Conservation (phyloP, 177 flowering plant species). For the Vitis hybrid region DNA sequence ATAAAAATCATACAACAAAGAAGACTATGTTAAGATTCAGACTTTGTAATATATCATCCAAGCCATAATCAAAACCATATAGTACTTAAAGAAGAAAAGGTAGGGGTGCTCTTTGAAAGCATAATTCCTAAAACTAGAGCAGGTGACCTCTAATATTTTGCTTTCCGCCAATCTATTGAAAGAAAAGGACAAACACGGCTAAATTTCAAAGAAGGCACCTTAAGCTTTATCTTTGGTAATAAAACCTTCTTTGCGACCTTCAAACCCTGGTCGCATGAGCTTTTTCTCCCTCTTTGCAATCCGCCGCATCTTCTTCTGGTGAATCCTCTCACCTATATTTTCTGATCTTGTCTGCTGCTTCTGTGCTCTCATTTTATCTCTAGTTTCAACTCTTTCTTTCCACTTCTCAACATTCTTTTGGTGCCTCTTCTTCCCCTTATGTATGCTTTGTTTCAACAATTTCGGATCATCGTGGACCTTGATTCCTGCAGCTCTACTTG, state of each 20-base stretch:
- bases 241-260: constrained; percentile 78
- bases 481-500: constrained; percentile 67
- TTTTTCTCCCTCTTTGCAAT: constrained; percentile 91
- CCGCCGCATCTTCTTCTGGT: constrained; percentile 63
- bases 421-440: constrained; percentile 78
- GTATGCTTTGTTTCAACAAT: constrained; percentile 61
- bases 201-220: background rate
- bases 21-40: no score
- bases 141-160: background rate
- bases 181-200: background rate
- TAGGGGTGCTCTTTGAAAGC: background rate
- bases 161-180: background rate
- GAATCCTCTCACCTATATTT: constrained; percentile 55
- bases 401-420: constrained; percentile 74
- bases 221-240: constrained; percentile 38
- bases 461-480: constrained; percentile 86
- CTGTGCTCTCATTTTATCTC: constrained; percentile 48
- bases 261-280: constrained; percentile 88
- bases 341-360: constrained; percentile 63
- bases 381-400: constrained; percentile 63
- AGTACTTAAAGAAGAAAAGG: no score
- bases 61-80: no score
- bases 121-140: background rate
- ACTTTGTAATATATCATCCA: no score
- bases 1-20: no score